These are phyloP conservation scores for Fusarium humuli DNA, from an alignment of 2,329 filamentous ascomycete genomes.

Conservation along the genomic window DNA sequence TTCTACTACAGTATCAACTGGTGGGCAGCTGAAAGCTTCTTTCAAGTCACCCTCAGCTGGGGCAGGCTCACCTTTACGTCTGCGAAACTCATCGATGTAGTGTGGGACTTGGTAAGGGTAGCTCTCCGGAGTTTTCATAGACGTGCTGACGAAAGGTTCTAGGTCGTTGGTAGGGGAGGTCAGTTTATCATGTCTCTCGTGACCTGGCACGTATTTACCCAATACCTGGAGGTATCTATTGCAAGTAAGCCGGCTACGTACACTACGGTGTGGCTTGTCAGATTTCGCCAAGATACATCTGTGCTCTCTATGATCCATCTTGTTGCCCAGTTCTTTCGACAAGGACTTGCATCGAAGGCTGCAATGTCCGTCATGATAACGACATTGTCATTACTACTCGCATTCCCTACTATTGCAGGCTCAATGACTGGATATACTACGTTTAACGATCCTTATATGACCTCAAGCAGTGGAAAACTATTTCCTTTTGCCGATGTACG, in stretches of 20 bases:
- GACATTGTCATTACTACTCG: background rate
- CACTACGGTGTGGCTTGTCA: slow-evolving; percentile 6
- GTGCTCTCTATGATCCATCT: background rate
- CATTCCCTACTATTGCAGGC: slow-evolving; percentile 1
- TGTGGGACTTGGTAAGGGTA: slow-evolving; percentile 18
- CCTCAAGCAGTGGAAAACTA: rapidly evolving
- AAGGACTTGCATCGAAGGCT: background rate
- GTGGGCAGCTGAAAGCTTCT: slow-evolving; percentile 11
- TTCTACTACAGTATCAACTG: background rate
- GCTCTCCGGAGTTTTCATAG: rapidly evolving
- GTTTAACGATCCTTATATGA: slow-evolving; percentile 1
- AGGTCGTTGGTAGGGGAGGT: slow-evolving; percentile 18
- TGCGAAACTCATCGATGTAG: slow-evolving; percentile 16
- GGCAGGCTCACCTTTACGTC: background rate
- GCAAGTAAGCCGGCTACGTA: background rate
- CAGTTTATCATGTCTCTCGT: background rate
- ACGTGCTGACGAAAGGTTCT: rapidly evolving
- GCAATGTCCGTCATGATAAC: background rate
- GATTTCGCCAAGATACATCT: background rate
- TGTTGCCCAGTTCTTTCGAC: background rate
- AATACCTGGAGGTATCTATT: slow-evolving; percentile 17
- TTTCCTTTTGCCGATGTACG: rapidly evolving
- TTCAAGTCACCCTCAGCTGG: slow-evolving; percentile 5
- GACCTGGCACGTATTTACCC: slow-evolving; percentile 14
- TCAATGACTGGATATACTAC: slow-evolving; percentile 31